phyloP scores from a whole-genome alignment of 73 alveolate species.

The Breviolum minutum region DNA sequence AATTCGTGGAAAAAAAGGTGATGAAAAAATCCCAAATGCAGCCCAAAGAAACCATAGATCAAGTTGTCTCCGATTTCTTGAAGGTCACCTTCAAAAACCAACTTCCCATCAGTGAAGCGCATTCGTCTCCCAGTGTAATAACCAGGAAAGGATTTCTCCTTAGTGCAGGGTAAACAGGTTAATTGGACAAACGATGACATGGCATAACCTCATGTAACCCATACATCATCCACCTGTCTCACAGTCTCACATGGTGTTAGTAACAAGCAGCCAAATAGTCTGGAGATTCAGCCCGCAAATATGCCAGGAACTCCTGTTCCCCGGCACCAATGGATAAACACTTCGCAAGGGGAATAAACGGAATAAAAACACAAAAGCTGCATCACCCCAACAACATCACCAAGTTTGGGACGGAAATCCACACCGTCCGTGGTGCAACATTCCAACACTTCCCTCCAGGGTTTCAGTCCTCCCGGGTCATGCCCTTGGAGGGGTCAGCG shows the following conservation, averaged over 20 bases:
- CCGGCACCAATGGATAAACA: too few species aligned
- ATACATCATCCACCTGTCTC: too few species aligned
- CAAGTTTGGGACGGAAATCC: too few species aligned
- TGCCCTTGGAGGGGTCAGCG: conserved; percentile 59
- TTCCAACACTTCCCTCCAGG: too few species aligned
- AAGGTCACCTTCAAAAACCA: conserved; percentile 65
- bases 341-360: too few species aligned
- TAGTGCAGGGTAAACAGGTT: neutral
- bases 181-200: too few species aligned
- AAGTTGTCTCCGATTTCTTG: conserved; percentile 48
- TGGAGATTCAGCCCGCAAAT: conserved; percentile 73
- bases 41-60: conserved; percentile 34
- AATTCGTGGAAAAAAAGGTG: too few species aligned
- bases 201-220: too few species aligned
- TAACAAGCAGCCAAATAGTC: conserved; percentile 28
- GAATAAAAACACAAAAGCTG: too few species aligned
- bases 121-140: conserved; percentile 66
- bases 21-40: neutral
- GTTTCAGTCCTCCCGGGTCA: conserved; percentile 48
- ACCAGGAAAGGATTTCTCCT: conserved; percentile 58
- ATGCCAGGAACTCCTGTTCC: conserved; percentile 45
- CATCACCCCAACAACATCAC: too few species aligned
- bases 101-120: conserved; percentile 68
- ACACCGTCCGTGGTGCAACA: neutral
- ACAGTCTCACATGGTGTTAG: neutral